Percentiles rank a stretch among this genome's conserved stretches.
Conservation (phyloP, 169 alveolate species). For the Nephromyces sp. region DNA sequence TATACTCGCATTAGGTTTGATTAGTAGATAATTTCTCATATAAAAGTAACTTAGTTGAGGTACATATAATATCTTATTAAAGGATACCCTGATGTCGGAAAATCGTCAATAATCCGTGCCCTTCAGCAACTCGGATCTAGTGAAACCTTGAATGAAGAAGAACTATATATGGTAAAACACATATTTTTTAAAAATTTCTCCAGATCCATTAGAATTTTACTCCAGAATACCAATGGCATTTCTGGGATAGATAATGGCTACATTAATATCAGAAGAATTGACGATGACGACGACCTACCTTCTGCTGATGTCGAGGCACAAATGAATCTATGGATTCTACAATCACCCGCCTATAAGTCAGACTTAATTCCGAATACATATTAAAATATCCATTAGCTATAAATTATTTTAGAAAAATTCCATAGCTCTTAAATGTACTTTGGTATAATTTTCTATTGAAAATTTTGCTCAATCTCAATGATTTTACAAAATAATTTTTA, state of each 20-base stretch:
- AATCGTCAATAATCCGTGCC: background rate
- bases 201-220: background rate
- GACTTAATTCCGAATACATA: no score
- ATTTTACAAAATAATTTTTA: no score
- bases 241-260: background rate
- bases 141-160: background rate
- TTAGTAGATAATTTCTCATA: no score
- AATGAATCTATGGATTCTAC: background rate
- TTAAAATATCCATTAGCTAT: no score
- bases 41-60: no score
- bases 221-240: background rate
- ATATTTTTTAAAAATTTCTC: background rate
- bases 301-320: background rate
- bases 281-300: background rate
- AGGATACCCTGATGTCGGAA: background rate
- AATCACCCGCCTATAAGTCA: background rate
- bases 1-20: no score
- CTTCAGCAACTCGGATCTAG: background rate
- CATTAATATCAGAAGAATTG: background rate
- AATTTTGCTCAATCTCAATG: no score
- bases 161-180: background rate
- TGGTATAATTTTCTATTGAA: no score
- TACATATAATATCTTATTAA: background rate
- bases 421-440: no score
- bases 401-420: no score